Conservation (phyloP, 2,329 filamentous ascomycete genomes). For the Nemania diffusa region DNA sequence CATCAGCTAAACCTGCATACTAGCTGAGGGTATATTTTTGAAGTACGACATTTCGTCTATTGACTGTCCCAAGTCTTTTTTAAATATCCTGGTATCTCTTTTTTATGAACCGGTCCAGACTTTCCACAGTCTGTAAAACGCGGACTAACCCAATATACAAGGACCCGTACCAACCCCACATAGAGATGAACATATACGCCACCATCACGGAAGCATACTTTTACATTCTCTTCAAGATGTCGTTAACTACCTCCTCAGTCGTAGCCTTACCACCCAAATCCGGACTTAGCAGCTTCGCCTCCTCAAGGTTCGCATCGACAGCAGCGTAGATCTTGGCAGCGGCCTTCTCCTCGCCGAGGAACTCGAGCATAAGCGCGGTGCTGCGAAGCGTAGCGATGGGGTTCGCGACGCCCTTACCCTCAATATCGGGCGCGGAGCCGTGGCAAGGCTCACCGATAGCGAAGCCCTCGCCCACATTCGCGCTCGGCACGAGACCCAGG, state of each 20-base stretch:
- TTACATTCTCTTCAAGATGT: slow-evolving; percentile 86
- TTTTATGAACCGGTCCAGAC: too few relatives aligned
- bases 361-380: slow-evolving; percentile 95
- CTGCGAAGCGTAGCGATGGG: slow-evolving; percentile 94
- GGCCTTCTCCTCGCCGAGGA: slow-evolving; percentile 85
- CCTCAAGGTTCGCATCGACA: slow-evolving; percentile 88
- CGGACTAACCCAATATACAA: background rate
- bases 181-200: background rate
- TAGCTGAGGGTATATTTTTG: background rate
- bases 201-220: background rate
- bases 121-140: background rate
- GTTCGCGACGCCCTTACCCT: slow-evolving; percentile 92
- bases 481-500: slow-evolving; percentile 90
- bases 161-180: background rate
- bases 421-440: slow-evolving; percentile 93
- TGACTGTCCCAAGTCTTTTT: slow-evolving; percentile 5
- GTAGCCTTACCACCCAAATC: slow-evolving; percentile 89
- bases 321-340: slow-evolving; percentile 91
- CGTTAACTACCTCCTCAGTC: slow-evolving; percentile 86
- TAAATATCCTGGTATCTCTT: background rate
- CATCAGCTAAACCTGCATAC: background rate
- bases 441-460: slow-evolving; percentile 99
- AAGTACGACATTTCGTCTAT: background rate
- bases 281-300: slow-evolving; percentile 83
- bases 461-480: slow-evolving; percentile 93